A percentile compares a stretch with the other conserved stretches of the same genome.
Evolutionary conservation across 306 rosid species (phyloP).

Genomic region (Herpetospermum pedunculosum): DNA sequence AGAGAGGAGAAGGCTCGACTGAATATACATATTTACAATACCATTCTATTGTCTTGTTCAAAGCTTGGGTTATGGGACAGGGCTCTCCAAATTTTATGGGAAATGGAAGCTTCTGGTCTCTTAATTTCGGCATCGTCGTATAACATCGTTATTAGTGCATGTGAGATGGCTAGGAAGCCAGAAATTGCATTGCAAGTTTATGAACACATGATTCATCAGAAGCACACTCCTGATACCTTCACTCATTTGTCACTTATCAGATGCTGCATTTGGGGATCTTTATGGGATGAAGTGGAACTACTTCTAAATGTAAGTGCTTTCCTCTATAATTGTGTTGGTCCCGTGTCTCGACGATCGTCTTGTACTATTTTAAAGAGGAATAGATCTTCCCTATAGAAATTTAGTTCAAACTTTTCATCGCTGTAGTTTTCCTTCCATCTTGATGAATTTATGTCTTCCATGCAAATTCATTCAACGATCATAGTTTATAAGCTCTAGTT

Average conservation of each 20-base stretch:
- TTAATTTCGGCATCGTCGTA: conserved; percentile 46
- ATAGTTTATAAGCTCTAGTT: not conserved
- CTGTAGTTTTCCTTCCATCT: not conserved
- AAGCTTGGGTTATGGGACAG: conserved; percentile 72
- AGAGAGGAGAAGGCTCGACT: conserved; percentile 17
- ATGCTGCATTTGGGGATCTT: conserved; percentile 63
- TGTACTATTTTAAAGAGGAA: not conserved
- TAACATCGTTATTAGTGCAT: conserved; percentile 64
- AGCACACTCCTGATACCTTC: conserved; percentile 51
- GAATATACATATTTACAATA: conserved; percentile 52
- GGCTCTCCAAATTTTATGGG: conserved; percentile 72
- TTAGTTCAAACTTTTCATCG: not conserved
- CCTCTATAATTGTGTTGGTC: not conserved
- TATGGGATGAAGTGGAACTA: conserved; percentile 62
- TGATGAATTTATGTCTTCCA: not conserved
- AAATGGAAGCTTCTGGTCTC: conserved; percentile 53
- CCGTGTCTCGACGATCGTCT: too few species aligned
- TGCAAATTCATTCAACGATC: not conserved
- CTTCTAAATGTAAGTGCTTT: conserved; percentile 47
- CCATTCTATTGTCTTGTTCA: conserved; percentile 60
- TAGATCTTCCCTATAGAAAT: not conserved
- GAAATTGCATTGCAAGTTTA: conserved; percentile 72
- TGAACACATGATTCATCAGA: conserved; percentile 65
- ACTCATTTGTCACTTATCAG: conserved; percentile 53
- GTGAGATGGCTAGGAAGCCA: conserved; percentile 65